A percentile compares a stretch with the other conserved stretches of the same genome.
These are phyloP conservation scores for Abrus pulchellus DNA, from an alignment of 306 rosid species.

Conservation along the genomic window DNA sequence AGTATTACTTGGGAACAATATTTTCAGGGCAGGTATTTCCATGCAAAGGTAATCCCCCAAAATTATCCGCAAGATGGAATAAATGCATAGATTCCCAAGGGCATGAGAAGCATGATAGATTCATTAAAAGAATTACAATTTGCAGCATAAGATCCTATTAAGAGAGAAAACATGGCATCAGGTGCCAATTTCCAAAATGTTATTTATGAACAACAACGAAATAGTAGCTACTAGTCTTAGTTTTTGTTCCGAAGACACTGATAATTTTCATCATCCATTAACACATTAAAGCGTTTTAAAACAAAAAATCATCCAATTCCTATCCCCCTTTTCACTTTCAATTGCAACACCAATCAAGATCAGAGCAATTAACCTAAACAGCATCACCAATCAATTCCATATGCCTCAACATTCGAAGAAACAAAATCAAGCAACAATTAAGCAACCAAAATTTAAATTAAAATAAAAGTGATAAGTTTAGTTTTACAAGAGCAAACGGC, in stretches of 20 bases:
- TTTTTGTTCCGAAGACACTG: slow-evolving; percentile 1
- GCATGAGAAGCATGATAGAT: neutral
- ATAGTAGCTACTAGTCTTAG: neutral
- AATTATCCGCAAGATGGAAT: neutral
- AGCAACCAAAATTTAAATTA: neutral
- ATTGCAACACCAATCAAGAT: slow-evolving; percentile 2
- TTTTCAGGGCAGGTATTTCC: neutral
- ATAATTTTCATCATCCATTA: slow-evolving; percentile 1
- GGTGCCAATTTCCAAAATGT: neutral
- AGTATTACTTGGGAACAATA: neutral
- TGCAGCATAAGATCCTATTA: too few species aligned
- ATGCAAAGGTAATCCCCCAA: neutral
- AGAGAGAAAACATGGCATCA: neutral
- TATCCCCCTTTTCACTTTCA: slow-evolving; percentile 7
- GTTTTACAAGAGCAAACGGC: slow-evolving; percentile 13
- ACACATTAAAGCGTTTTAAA: neutral
- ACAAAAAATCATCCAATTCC: neutral
- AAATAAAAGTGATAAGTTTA: slow-evolving; percentile 15
- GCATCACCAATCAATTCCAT: slow-evolving; percentile 12
- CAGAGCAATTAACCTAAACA: slow-evolving; percentile 29
- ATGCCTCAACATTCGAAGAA: slow-evolving; percentile 12
- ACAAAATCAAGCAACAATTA: slow-evolving; percentile 22
- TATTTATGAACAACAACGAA: neutral
- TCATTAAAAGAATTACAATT: neutral
- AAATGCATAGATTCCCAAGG: neutral